Evolutionary conservation across 306 rosid species (phyloP).

Genomic region (Cicer chorassanicum): DNA sequence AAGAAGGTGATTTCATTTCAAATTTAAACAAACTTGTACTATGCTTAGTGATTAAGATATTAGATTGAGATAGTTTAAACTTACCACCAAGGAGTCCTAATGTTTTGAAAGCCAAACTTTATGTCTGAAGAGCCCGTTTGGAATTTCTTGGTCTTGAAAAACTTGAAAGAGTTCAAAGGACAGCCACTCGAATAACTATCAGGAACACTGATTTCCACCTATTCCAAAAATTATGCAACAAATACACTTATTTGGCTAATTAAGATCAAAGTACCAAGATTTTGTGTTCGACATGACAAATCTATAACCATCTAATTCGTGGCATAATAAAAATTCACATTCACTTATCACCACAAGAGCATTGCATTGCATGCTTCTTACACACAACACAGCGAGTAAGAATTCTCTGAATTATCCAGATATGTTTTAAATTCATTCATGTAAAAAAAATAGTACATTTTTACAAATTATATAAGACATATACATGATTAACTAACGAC

Average conservation of each 20-base stretch:
- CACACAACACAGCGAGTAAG: too few species aligned
- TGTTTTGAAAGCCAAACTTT: constrained; percentile 56
- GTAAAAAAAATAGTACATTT: too few species aligned
- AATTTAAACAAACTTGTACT: constrained; percentile 18
- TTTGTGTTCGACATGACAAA: constrained; percentile 13
- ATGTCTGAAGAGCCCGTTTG: constrained; percentile 47
- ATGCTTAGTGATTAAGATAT: background rate
- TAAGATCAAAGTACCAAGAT: constrained; percentile 4
- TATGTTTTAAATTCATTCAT: background rate
- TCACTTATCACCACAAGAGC: too few species aligned
- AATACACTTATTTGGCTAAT: background rate
- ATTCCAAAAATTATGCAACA: constrained; percentile 11
- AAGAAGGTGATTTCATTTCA: background rate
- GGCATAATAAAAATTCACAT: background rate
- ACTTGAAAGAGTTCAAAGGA: constrained; percentile 74
- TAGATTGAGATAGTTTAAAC: constrained; percentile 28
- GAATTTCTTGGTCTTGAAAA: constrained; percentile 62
- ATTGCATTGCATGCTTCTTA: too few species aligned
- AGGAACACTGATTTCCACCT: constrained; percentile 69
- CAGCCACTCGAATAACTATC: constrained; percentile 61
- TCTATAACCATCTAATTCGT: background rate
- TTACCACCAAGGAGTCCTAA: constrained; percentile 91
- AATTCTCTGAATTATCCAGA: background rate
- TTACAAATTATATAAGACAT: too few species aligned
- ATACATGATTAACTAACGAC: too few species aligned